Base-by-base conservation (phyloP, 176 grass and related monocot genomes). In the Rhynchospora pubera region DNA sequence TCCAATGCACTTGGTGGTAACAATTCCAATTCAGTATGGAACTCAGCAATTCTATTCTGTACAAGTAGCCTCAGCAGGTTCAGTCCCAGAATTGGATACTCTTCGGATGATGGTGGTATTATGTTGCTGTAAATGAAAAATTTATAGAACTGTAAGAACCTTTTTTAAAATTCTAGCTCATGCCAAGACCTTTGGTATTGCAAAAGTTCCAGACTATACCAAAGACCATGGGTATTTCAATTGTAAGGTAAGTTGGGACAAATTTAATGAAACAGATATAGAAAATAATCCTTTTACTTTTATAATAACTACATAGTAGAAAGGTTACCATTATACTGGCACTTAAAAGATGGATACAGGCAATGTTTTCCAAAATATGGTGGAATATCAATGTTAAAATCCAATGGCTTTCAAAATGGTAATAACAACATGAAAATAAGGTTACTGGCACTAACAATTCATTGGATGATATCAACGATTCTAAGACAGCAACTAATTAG, bases 11-110 rank as follows among this genome's bases (percentile, higher is more conserved):
- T 79, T 11, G 30, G 57, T 5, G 87, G 58, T 81, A 97, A 82
- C 78, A 97, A 83, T 87, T 93, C 91, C 57, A 97, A 75, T 87
- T 97, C 94, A 9, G 86, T 90, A 62, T 97, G 94, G 42, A 97
- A 93, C 74, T 97, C 91, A 9, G 89, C 89, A 78, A 91, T 93
- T 85, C 83, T 91, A 78, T 89, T 93, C 89, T 99, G 96, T 50
- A 99, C 96, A 30, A 99, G 80, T 9, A 93, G 84, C 62, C 88
- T 91, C 82, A 97, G 44, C 76, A 97, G 86, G 78, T 97, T 91
- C 63, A 97, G 88, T 22, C 89, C 94, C 82, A 89, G 77, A 65
- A 90, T 86, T 82, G 86, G 91, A 84, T 91, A 91, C 39, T 97
- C 89, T 28, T 93, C 84, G 19, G 43, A 82, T 62, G 89, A 97